Percentiles rank a stretch among this genome's conserved stretches.
Evolutionary conservation across 1,284 basidiomycete species (phyloP).

Genomic region (Malassezia vespertilionis): DNA sequence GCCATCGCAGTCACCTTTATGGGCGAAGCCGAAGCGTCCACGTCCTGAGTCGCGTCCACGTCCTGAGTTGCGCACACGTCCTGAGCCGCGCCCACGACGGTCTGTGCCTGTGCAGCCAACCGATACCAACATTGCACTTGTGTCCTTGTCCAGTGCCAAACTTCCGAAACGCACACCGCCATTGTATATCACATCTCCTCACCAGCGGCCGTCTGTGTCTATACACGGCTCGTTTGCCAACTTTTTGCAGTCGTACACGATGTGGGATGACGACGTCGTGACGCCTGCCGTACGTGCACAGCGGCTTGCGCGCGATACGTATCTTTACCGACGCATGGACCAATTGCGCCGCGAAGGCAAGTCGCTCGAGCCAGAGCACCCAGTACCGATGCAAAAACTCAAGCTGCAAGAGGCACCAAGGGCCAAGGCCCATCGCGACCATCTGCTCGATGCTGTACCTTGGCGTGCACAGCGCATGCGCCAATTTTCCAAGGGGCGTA

Average conservation of each 20-base stretch:
- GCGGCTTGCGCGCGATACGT: conserved; percentile 18
- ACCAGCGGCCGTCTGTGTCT: conserved; percentile 19
- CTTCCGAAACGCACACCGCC: neutral
- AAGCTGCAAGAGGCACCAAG: conserved; percentile 17
- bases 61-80: conserved; percentile 17
- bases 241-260: conserved; percentile 18
- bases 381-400: conserved; percentile 15
- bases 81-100: no score
- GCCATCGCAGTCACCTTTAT: no score
- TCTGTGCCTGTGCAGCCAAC: conserved; percentile 2
- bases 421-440: conserved; percentile 26
- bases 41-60: no score
- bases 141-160: neutral
- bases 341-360: conserved; percentile 21
- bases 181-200: conserved; percentile 16
- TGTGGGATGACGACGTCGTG: conserved; percentile 22
- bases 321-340: conserved; percentile 22
- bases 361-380: conserved; percentile 15
- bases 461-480: conserved; percentile 24
- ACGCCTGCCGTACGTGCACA: conserved; percentile 4
- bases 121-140: neutral
- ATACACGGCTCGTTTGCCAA: conserved; percentile 16
- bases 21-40: no score
- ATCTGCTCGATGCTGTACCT: conserved; percentile 23
- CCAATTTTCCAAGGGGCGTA: conserved; percentile 40